These are phyloP conservation scores for Geosmithia putterillii DNA, from an alignment of 2,329 filamentous ascomycete genomes.

Conservation along the genomic window DNA sequence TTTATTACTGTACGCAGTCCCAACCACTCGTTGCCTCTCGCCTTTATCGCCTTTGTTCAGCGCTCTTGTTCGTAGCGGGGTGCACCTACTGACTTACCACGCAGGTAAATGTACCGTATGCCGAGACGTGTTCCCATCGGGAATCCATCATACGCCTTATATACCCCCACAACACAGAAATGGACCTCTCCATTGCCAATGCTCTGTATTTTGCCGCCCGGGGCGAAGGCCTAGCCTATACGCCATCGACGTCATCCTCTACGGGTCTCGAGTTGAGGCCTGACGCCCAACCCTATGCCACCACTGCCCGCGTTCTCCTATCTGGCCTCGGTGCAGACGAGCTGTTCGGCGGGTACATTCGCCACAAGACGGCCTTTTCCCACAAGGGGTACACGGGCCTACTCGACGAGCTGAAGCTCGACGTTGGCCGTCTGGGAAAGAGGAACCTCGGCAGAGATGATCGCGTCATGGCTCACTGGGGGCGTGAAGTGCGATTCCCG, in stretches of 20 bases:
- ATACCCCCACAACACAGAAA: slow-evolving; percentile 90
- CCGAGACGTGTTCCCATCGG: slow-evolving; percentile 59
- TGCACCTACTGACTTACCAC: background rate
- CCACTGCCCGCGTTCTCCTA: slow-evolving; percentile 68
- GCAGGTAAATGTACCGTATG: slow-evolving; percentile 69
- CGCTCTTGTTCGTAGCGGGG: background rate
- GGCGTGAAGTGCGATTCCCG: slow-evolving; percentile 79
- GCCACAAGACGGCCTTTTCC: slow-evolving; percentile 67
- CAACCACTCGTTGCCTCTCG: background rate
- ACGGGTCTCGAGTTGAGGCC: no score
- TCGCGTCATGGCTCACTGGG: slow-evolving; percentile 79
- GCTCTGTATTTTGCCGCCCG: slow-evolving; percentile 92
- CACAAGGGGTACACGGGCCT: slow-evolving; percentile 59
- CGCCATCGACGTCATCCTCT: slow-evolving; percentile 8
- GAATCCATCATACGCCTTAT: slow-evolving; percentile 64
- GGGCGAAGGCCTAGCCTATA: slow-evolving; percentile 43
- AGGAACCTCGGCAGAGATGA: slow-evolving; percentile 95
- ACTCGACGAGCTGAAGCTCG: slow-evolving; percentile 70
- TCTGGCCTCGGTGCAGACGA: slow-evolving; percentile 94
- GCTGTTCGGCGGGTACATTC: slow-evolving; percentile 84
- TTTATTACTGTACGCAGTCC: slow-evolving; percentile 53
- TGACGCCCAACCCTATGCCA: slow-evolving; percentile 37
- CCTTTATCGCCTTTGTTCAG: slow-evolving; percentile 2
- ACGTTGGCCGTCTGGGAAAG: slow-evolving; percentile 75
- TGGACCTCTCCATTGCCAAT: slow-evolving; percentile 90